phyloP scores from a whole-genome alignment of 2,329 filamentous ascomycete genomes.

The Fusarium acutatum region DNA sequence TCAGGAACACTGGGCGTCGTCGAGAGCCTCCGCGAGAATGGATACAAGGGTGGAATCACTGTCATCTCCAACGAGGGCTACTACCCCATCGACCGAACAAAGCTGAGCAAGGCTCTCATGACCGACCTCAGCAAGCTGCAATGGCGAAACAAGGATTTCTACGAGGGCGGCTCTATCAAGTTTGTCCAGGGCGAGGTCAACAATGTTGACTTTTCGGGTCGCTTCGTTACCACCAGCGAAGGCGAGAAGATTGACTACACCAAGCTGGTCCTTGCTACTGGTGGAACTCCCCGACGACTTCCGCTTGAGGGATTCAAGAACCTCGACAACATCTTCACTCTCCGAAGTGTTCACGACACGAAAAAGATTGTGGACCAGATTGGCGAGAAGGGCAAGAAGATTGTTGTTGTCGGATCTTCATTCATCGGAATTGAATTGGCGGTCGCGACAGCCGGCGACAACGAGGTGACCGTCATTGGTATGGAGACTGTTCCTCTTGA shows the following conservation, averaged over 20 bases:
- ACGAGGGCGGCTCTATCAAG: slow-evolving; percentile 68
- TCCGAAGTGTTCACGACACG: slow-evolving; percentile 80
- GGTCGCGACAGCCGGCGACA: slow-evolving; percentile 80
- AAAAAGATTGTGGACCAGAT: slow-evolving; percentile 82
- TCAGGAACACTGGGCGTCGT: slow-evolving; percentile 83
- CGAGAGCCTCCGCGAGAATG: slow-evolving; percentile 82
- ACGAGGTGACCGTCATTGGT: slow-evolving; percentile 86
- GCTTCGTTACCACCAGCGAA: slow-evolving; percentile 77
- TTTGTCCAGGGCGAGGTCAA: slow-evolving; percentile 72
- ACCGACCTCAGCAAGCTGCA: slow-evolving; percentile 81
- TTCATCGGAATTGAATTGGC: slow-evolving; percentile 99
- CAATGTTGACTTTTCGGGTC: slow-evolving; percentile 77
- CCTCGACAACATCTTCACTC: slow-evolving; percentile 84
- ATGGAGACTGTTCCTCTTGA: slow-evolving; percentile 89
- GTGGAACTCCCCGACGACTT: slow-evolving; percentile 78
- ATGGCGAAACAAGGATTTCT: slow-evolving; percentile 81
- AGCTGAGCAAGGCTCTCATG: slow-evolving; percentile 92
- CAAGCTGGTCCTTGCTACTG: slow-evolving; percentile 90
- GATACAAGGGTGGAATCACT: slow-evolving; percentile 82
- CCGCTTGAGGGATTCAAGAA: slow-evolving; percentile 88
- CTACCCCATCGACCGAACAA: slow-evolving; percentile 90
- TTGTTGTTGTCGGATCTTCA: slow-evolving; percentile 89
- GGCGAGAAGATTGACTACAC: slow-evolving; percentile 79
- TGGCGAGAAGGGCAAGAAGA: slow-evolving; percentile 85
- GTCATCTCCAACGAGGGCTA: slow-evolving; percentile 86